Conservation (phyloP, 768 basidiomycete genomes). For the Dentipellis sp. region DNA sequence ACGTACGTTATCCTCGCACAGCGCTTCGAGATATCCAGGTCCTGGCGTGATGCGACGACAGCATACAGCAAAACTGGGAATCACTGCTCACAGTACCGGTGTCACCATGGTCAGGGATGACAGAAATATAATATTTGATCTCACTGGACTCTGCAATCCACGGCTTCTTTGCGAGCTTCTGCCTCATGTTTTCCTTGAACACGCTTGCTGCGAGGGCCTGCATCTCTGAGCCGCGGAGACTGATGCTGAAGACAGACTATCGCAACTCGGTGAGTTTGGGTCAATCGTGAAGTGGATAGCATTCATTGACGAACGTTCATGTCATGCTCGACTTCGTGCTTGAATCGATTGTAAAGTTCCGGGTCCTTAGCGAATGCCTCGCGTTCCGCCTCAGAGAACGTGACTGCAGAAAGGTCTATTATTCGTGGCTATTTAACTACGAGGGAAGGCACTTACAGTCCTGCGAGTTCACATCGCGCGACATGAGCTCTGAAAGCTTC, state of each 20-base stretch:
- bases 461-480: slow-evolving; percentile 4
- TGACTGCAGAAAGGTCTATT: slow-evolving; percentile 3
- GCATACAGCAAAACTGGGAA: slow-evolving; percentile 20
- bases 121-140: no score
- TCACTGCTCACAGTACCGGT: slow-evolving; percentile 4
- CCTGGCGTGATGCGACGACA: slow-evolving; percentile 24
- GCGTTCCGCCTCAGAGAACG: slow-evolving; percentile 16
- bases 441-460: not conserved
- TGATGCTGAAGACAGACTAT: slow-evolving; percentile 8
- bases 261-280: not conserved
- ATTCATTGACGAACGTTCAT: slow-evolving; percentile 11
- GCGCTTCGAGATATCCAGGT: slow-evolving; percentile 23
- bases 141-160: slow-evolving; percentile 16
- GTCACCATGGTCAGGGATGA: not conserved
- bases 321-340: slow-evolving; percentile 13
- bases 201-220: slow-evolving; percentile 8
- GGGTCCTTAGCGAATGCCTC: slow-evolving; percentile 13
- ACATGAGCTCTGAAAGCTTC: slow-evolving; percentile 6
- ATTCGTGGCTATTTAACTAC: no score
- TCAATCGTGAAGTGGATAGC: not conserved
- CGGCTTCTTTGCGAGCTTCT: slow-evolving; percentile 18
- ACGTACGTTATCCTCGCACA: slow-evolving; percentile 18
- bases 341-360: slow-evolving; percentile 10
- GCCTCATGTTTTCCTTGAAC: slow-evolving; percentile 15
- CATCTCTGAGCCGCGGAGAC: slow-evolving; percentile 9